Evolutionary conservation across 352 stramenopile genomes (phyloP).

Genomic region (Elongisporangium senticosum): DNA sequence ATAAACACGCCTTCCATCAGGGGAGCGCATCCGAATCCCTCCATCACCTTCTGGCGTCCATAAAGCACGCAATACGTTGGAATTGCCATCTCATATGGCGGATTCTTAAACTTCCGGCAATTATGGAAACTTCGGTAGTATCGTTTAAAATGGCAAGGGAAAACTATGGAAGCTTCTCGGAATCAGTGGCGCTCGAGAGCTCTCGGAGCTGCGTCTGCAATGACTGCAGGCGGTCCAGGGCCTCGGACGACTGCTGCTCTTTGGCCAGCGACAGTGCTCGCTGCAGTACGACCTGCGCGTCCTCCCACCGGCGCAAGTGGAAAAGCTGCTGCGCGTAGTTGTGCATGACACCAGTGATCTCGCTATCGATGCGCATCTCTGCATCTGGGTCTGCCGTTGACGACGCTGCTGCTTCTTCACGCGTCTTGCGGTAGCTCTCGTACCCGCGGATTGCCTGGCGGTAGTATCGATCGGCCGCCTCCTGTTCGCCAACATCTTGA

Average conservation of each 20-base stretch:
- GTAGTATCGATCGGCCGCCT: conserved; percentile 35
- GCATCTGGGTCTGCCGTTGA: conserved; percentile 10
- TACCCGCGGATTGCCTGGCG: conserved; percentile 24
- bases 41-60: too few relatives aligned
- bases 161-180: neutral
- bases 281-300: conserved; percentile 1
- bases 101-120: neutral
- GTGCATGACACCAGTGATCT: conserved; percentile 8
- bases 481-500: conserved; percentile 39
- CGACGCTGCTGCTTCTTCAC: conserved; percentile 9
- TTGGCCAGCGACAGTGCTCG: conserved; percentile 7
- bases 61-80: too few relatives aligned
- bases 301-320: conserved; percentile 2
- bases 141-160: neutral
- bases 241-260: conserved; percentile 10
- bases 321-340: conserved; percentile 6
- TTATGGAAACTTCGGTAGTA: neutral
- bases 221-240: neutral
- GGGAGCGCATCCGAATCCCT: too few relatives aligned
- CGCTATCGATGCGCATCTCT: conserved; percentile 12
- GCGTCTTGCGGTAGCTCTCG: conserved; percentile 14
- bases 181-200: too few relatives aligned
- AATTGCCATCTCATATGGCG: neutral
- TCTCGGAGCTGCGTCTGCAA: neutral
- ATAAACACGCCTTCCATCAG: too few relatives aligned